phyloP scores from a whole-genome alignment of 805 yeast genomes.

The Candida loeiensis region DNA sequence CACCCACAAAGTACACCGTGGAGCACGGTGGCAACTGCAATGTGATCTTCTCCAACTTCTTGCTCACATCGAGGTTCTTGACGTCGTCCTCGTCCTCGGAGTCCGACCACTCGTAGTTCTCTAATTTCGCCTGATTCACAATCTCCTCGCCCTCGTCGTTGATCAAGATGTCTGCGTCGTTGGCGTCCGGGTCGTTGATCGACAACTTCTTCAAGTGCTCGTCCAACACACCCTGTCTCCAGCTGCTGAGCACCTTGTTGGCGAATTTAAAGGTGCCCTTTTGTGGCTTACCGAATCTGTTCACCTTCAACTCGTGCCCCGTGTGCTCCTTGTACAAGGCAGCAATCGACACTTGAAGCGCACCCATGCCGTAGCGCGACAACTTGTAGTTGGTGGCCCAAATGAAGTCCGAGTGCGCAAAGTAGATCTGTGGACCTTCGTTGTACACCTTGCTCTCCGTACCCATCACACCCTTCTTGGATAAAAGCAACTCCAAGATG shows the following conservation, averaged over 20 bases:
- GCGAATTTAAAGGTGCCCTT: conserved; percentile 83
- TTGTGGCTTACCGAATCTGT: conserved; percentile 88
- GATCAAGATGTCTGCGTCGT: conserved; percentile 40
- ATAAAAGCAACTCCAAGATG: conserved; percentile 72
- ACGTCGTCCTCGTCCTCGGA: conserved; percentile 20
- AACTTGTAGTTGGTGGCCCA: conserved; percentile 88
- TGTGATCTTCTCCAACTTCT: conserved; percentile 32
- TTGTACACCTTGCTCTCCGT: conserved; percentile 66
- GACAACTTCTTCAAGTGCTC: conserved; percentile 61
- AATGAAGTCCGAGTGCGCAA: conserved; percentile 88
- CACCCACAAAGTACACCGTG: conserved; percentile 86
- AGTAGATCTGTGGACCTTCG: conserved; percentile 79
- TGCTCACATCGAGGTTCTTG: conserved; percentile 9
- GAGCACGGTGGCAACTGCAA: conserved; percentile 77
- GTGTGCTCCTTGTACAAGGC: conserved; percentile 83
- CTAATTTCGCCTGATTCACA: conserved; percentile 41
- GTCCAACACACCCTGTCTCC: conserved; percentile 78
- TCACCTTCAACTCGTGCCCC: conserved; percentile 73
- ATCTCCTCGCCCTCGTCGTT: conserved; percentile 44
- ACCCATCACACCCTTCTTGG: conserved; percentile 80
- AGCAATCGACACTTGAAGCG: conserved; percentile 82
- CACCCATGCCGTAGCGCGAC: conserved; percentile 92
- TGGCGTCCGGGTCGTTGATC: conserved; percentile 41
- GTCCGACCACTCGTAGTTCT: conserved; percentile 28
- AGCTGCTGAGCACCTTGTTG: conserved; percentile 65